A percentile compares a stretch with the other conserved stretches of the same genome.
Evolutionary conservation across 371 early-diverging fungal species (phyloP).

Genomic region (Syncephalastrum racemosum): DNA sequence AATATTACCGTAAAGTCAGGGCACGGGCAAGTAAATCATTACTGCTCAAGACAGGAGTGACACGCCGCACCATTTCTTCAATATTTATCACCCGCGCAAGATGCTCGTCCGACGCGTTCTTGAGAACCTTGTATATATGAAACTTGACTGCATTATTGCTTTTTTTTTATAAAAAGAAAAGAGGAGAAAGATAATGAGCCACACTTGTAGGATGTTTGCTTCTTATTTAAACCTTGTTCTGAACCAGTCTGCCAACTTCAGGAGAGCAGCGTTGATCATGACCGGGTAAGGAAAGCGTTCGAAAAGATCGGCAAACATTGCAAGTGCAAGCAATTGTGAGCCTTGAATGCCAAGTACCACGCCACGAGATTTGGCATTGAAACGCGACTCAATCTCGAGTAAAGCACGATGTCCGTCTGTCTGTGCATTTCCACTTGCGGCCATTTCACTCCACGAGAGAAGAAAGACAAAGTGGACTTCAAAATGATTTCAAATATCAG

Average conservation of each 20-base stretch:
- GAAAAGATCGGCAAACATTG: slow-evolving; percentile 50
- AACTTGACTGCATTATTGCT: slow-evolving; percentile 56
- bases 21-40: slow-evolving; percentile 58
- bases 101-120: slow-evolving; percentile 46
- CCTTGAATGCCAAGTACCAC: slow-evolving; percentile 38
- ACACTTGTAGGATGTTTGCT: background rate
- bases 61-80: slow-evolving; percentile 54
- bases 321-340: slow-evolving; percentile 52
- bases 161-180: slow-evolving; percentile 1
- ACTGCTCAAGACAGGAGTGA: slow-evolving; percentile 50
- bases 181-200: background rate
- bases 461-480: too few species aligned
- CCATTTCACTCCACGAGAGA: too few species aligned
- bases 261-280: slow-evolving; percentile 55
- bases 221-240: slow-evolving; percentile 37
- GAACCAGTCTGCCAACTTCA: slow-evolving; percentile 63
- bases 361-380: slow-evolving; percentile 40
- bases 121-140: slow-evolving; percentile 56
- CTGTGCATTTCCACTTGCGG: background rate
- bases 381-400: slow-evolving; percentile 36
- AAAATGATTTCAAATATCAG: too few species aligned
- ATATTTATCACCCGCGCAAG: slow-evolving; percentile 54
- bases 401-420: slow-evolving; percentile 40
- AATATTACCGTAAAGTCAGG: slow-evolving; percentile 51
- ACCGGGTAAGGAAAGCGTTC: slow-evolving; percentile 56